These are phyloP conservation scores for Solanum clarkiae DNA, from an alignment of 257 asterid species.

Conservation along the genomic window DNA sequence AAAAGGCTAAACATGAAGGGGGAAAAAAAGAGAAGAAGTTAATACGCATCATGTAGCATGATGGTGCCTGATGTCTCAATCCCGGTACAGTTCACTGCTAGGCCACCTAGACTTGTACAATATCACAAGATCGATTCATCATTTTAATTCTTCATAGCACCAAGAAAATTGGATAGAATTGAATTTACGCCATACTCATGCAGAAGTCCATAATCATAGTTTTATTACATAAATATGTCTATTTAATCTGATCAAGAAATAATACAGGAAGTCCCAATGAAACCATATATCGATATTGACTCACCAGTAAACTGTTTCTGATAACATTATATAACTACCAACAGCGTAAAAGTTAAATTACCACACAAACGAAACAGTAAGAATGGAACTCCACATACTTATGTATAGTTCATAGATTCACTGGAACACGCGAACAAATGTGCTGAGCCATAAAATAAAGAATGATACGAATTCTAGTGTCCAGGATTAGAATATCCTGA, in stretches of 20 bases:
- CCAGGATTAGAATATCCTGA: background rate
- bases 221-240: background rate
- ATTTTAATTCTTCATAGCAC: background rate
- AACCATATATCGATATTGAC: background rate
- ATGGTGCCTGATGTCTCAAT: background rate
- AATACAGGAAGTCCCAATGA: background rate
- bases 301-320: background rate
- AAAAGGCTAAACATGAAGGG: constrained; percentile 37
- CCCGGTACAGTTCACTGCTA: background rate
- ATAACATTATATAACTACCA: background rate
- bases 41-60: background rate
- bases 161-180: background rate
- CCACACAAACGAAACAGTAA: background rate
- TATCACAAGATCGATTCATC: background rate
- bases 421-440: background rate
- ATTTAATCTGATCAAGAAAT: background rate
- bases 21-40: background rate
- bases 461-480: background rate
- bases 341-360: background rate
- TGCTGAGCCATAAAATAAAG: background rate
- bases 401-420: background rate
- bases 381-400: background rate
- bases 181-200: background rate
- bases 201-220: background rate
- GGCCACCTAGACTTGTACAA: background rate